Evolutionary conservation across 495 filamentous ascomycete genomes (phyloP).

Genomic region (Xylaria cubensis): DNA sequence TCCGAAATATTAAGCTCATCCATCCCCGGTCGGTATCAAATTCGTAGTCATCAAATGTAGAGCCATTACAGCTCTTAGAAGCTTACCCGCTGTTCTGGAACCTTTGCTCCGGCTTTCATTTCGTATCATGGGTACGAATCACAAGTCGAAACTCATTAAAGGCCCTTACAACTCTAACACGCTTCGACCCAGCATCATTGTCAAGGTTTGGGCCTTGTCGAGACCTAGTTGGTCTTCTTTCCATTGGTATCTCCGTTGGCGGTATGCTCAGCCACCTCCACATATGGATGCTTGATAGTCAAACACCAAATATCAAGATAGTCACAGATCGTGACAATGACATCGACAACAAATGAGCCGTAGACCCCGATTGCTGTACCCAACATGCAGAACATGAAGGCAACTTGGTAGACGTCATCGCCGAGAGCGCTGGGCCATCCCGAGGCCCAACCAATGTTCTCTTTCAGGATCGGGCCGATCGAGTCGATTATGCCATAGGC

Average conservation of each 20-base stretch:
- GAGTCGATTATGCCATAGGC: conserved; percentile 77
- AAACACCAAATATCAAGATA: conserved; percentile 98
- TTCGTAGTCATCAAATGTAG: not conserved
- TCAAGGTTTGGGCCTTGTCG: not conserved
- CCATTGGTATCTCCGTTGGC: conserved; percentile 28
- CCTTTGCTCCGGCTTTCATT: not conserved
- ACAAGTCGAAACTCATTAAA: not conserved
- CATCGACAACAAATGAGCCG: conserved; percentile 93
- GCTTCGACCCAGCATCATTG: not conserved
- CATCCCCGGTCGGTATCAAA: not conserved
- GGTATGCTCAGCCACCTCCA: conserved; percentile 46
- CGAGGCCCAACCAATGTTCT: conserved; percentile 56
- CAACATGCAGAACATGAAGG: conserved; percentile 83
- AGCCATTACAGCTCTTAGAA: not conserved
- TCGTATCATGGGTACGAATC: not conserved
- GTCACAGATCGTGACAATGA: conserved; percentile 96
- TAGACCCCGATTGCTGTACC: conserved; percentile 85
- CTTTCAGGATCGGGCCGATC: conserved; percentile 67
- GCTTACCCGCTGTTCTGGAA: not conserved
- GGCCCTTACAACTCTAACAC: not conserved
- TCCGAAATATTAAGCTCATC: not conserved
- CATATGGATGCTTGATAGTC: conserved; percentile 84
- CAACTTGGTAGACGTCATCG: conserved; percentile 76
- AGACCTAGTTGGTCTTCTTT: conserved; percentile 43
- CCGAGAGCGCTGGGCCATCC: conserved; percentile 84